Base-by-base conservation (phyloP, 2,329 filamentous ascomycete genomes). In the Plectosphaerella plurivora region DNA sequence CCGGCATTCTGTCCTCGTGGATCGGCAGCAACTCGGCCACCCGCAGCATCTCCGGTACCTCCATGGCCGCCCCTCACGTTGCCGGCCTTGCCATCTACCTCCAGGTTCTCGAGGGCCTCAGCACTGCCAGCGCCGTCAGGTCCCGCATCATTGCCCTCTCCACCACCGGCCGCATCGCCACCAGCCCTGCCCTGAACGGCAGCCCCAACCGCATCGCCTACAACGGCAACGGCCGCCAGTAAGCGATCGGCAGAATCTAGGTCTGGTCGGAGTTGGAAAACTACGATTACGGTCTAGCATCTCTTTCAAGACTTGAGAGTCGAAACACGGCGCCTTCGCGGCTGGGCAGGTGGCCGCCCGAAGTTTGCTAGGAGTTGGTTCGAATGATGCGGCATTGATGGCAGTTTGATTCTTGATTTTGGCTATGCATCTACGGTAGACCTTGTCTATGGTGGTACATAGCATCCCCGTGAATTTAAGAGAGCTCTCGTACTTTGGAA, bases 21-120 rank as follows among this genome's bases (percentile, higher is more conserved):
- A 73, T 71, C 50, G 68, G 71, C 28, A 59, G 63, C 55, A 69
- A 53, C 37, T 69, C 60, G 6, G 72, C 77, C 22, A 75, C 64
- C n/a, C 68, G 68, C 47, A 72, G 62, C 25, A 72, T 83, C 60
- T 77, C 73, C 14, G 84, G 83, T 35, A 87, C 84, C 6, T 82
- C 76, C 36, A 86, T 86, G 82, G 79, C 83, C 2, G 69, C 74
- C 3, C 83, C 83, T 0, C 82, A 86, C 61, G 72, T 87, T 50
- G 72, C 79, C 22, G 84, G 84, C 12, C 64, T 87, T n/a, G 80
- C 76, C 11, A 72, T 79, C n/a, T 86, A 85, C 62, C 64, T 86
- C 28, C 61, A 78, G 54, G 68, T 63, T 10, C 64, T 77, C 2
- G 73, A 79, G 61, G 60, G 63, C 24, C 57, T 62, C 45, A 58